These are phyloP conservation scores for Coniochaeta sp. DNA, from an alignment of 2,329 filamentous ascomycete species.

Conservation along the genomic window DNA sequence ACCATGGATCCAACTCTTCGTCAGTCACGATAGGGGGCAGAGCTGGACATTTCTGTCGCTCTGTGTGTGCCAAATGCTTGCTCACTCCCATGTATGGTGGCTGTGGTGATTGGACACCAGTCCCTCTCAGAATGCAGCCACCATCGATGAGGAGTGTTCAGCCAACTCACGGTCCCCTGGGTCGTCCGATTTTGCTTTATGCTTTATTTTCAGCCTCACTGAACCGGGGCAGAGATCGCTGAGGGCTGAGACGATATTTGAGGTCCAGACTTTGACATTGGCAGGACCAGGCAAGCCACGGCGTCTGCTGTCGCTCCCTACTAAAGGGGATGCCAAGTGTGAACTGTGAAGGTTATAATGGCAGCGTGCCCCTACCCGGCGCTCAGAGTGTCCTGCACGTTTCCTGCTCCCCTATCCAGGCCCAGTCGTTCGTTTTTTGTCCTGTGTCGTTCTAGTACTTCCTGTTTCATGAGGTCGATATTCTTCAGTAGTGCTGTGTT, in stretches of 20 bases:
- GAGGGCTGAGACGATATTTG: not conserved
- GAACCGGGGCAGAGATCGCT: not conserved
- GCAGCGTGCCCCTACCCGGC: not conserved
- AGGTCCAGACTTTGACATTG: not conserved
- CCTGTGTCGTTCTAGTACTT: not conserved
- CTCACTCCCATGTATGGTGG: not conserved
- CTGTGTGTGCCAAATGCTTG: not conserved
- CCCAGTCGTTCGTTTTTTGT: not conserved
- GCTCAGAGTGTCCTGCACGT: not conserved
- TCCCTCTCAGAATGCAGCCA: not conserved
- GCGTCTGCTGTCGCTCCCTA: not conserved
- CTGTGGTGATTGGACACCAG: not conserved
- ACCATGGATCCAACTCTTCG: not conserved
- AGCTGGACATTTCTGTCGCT: not conserved
- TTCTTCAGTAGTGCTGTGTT: constrained; percentile 21
- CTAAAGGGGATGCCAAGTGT: too few relatives aligned
- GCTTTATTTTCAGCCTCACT: not conserved
- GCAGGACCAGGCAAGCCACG: not conserved
- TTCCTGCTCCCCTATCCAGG: not conserved
- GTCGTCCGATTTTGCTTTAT: not conserved
- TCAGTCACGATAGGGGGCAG: too few relatives aligned
- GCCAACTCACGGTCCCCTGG: not conserved
- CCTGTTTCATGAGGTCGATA: constrained; percentile 9
- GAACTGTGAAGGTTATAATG: too few relatives aligned
- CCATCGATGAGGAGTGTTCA: not conserved